Evolutionary conservation across 2,329 filamentous ascomycete genomes (phyloP).

Genomic region (Colletotrichum tamarilloi): DNA sequence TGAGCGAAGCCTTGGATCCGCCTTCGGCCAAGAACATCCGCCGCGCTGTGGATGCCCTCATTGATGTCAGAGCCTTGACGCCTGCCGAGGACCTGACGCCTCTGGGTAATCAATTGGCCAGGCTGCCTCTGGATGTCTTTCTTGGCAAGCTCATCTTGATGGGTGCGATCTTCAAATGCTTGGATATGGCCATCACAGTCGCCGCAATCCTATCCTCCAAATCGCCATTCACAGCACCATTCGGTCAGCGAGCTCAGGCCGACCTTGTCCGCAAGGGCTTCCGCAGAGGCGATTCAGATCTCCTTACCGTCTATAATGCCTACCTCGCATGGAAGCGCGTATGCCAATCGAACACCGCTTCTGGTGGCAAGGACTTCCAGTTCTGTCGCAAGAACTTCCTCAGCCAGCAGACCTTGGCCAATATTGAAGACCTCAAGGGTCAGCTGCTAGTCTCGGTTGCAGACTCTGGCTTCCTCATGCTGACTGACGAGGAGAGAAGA

Average conservation of each 20-base stretch:
- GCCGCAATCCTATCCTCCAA: constrained; percentile 95
- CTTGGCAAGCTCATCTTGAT: constrained; percentile 92
- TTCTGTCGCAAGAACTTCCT: constrained; percentile 97
- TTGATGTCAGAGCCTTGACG: constrained; percentile 93
- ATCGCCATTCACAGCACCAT: constrained; percentile 89
- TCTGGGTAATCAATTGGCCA: constrained; percentile 86
- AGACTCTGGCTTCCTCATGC: constrained; percentile 83
- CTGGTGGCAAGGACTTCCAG: constrained; percentile 78
- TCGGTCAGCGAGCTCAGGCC: constrained; percentile 84
- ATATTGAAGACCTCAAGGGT: constrained; percentile 95
- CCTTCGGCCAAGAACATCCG: constrained; percentile 93
- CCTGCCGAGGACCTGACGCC: constrained; percentile 84
- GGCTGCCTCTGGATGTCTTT: constrained; percentile 92
- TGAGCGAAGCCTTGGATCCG: constrained; percentile 88
- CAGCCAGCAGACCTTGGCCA: constrained; percentile 85
- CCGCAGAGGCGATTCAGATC: constrained; percentile 87
- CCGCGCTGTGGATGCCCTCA: constrained; percentile 89
- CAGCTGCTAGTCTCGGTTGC: constrained; percentile 87
- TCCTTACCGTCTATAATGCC: constrained; percentile 93
- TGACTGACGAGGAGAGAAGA: constrained; percentile 79
- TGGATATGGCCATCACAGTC: constrained; percentile 91
- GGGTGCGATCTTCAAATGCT: constrained; percentile 86
- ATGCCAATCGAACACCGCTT: constrained; percentile 70
- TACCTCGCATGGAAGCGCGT: constrained; percentile 90
- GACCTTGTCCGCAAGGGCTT: constrained; percentile 84